Base-by-base conservation (phyloP, 768 basidiomycete species). In the Sutorius australiensis region DNA sequence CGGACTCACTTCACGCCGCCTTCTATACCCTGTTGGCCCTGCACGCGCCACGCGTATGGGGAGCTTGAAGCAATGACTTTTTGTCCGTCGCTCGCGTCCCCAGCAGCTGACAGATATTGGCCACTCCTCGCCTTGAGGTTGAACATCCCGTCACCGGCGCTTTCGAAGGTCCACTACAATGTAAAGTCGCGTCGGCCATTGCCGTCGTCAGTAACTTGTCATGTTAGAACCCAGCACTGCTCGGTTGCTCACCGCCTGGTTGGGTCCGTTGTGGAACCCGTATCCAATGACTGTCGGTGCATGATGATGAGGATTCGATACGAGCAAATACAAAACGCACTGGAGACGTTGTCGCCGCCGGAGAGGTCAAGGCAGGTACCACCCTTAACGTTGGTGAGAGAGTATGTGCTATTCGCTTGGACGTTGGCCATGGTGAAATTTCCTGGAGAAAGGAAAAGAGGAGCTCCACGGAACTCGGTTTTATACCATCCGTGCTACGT, bases 311-410 rank as follows among this genome's bases (percentile, higher is more conserved):
- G 43, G 5, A 12, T 21, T n/a, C 24, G 24, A 24, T 24, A 24
- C 24, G 24, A 24, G 24, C 24, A 24, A 24, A 17, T 5, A 1
- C 1, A 4, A 36, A 5, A 68, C 77, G 27, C 52, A 80, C 80
- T 73, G 44, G 79, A 73, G 8, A 42, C 62, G 53, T 79, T 73
- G 61, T 84, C 81, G 6, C 54, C 69, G 4, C 76, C 80, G 16
- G 82, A 84, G 51, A 84, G 73, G 59, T 85, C 82, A 27, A 83
- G 56, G 28, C 74, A 78, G 5, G 77, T 84, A 4, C 74, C 75
- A 9, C 75, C 71, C 65, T 80, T 77, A 59, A 66, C 73, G 66
- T 85, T 86, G 37, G 63, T 69, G 58, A 85, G 72, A 32, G 58
- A 71, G 68, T 80, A 84, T 0, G 60, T 71, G 14, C 36, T 50